Evolutionary conservation across 2,329 filamentous ascomycete genomes (phyloP), one percentile per base, ranked within the genome.

Genomic region (Hymenoscyphus fructigenus): DNA sequence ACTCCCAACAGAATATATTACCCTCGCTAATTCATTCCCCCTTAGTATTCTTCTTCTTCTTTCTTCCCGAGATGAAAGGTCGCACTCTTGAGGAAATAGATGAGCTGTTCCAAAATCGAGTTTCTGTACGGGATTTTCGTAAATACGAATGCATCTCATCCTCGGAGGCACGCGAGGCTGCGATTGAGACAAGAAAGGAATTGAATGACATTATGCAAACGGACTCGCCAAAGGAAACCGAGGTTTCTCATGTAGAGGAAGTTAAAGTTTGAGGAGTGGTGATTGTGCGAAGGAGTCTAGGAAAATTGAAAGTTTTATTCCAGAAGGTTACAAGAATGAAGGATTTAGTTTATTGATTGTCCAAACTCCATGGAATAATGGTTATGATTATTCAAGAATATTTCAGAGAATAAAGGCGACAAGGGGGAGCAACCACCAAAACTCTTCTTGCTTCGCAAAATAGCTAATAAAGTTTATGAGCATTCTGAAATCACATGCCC

Each of bases 31-130:
- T 12, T 28, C 14, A 14, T 29, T 7, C 17, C 15, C n/a, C 1
- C 56, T 34, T 44, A 36, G 36, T 44, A 9, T 59, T 41, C 23
- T 44, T 59, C 5, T 56, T 7, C 29, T 63, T 57, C 58, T 64
- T 17, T 5, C 2, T 4, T 23, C 14, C 12, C 23, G 55, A 57
- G 28, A 29, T 57, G 28, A 58, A 57, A 57, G 64, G 26, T 34
- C 28, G 53, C 28, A 66, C 58, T 28, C 28, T 57, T 17, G 55
- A 60, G 5, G 23, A 41, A 28, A 17, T 26, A n/a, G 59, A 61
- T 23, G 55, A 53, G 29, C 12, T 38, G 17, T 65, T 50, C 23
- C 57, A 29, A 26, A 59, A 20, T 7, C 32, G 38, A 20, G 38
- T 29, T 23, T 65, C n/a, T 28, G 57, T 41, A 23, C 5, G 26